Conservation (phyloP, 2,329 filamentous ascomycete species). For the Fusarium sp. region DNA sequence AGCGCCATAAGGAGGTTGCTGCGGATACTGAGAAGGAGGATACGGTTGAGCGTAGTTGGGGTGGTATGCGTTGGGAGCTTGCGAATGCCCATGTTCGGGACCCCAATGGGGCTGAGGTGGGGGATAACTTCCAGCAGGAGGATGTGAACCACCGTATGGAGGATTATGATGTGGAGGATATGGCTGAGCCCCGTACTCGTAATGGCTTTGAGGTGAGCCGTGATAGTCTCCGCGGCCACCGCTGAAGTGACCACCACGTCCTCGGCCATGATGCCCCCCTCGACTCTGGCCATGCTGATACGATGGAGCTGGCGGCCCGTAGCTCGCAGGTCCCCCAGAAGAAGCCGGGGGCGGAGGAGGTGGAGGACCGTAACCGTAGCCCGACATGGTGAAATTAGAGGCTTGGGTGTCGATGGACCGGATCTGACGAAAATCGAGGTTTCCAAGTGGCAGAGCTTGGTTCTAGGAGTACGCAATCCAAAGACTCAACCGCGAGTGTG, state of each 20-base stretch:
- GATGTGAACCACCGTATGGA: constrained; percentile 55
- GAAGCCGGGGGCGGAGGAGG: constrained; percentile 63
- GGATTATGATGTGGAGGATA: constrained; percentile 54
- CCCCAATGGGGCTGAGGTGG: constrained; percentile 60
- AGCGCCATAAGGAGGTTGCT: constrained; percentile 62
- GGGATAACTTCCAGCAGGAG: constrained; percentile 56
- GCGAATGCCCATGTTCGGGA: constrained; percentile 61
- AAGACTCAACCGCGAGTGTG: too few relatives aligned
- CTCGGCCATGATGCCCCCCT: constrained; percentile 57
- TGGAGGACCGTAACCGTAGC: constrained; percentile 69
- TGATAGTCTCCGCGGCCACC: constrained; percentile 61
- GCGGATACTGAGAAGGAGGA: constrained; percentile 58
- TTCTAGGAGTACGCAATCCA: not conserved
- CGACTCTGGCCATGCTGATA: constrained; percentile 58
- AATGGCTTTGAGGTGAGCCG: constrained; percentile 56
- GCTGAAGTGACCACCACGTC: constrained; percentile 59
- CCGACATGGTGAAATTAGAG: constrained; percentile 57
- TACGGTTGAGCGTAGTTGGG: constrained; percentile 73
- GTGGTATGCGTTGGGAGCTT: constrained; percentile 69
- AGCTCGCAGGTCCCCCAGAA: constrained; percentile 54
- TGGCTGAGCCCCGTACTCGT: constrained; percentile 61
- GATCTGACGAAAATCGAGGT: constrained; percentile 2
- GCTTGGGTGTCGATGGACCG: not conserved
- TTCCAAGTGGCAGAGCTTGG: not conserved
- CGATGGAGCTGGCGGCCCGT: constrained; percentile 57